Evolutionary conservation across 345 rosid genomes (phyloP).

Genomic region (Arabis hirsuta): DNA sequence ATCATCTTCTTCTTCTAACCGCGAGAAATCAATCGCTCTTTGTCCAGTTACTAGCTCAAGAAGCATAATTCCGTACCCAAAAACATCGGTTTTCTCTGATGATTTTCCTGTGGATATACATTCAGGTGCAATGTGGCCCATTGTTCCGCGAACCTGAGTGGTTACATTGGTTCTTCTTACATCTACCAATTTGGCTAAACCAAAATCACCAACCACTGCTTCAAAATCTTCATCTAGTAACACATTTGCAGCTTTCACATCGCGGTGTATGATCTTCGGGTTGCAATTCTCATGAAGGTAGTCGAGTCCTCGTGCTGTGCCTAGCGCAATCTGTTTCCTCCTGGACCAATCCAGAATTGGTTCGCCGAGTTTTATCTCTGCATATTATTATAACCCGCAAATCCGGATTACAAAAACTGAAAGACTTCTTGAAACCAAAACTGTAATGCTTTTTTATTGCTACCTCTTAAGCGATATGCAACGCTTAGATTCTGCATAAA

Average conservation of each 20-base stretch:
- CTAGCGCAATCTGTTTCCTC: constrained; percentile 84
- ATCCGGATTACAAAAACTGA: not conserved
- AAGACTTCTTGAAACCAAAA: constrained; percentile 5
- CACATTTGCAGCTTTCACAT: constrained; percentile 96
- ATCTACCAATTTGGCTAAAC: constrained; percentile 93
- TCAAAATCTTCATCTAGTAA: constrained; percentile 93
- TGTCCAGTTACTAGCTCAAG: constrained; percentile 98
- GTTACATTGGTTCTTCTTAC: constrained; percentile 88
- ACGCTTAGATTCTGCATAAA: constrained; percentile 95
- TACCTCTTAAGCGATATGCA: constrained; percentile 88
- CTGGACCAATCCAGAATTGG: constrained; percentile 78
- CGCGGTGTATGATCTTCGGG: constrained; percentile 97
- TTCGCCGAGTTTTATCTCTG: constrained; percentile 83
- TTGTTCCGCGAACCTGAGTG: constrained; percentile 97
- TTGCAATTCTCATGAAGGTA: constrained; percentile 98
- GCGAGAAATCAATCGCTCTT: constrained; percentile 98
- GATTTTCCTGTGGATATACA: constrained; percentile 96
- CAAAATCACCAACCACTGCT: constrained; percentile 98
- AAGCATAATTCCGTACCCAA: constrained; percentile 96
- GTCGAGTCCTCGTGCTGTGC: constrained; percentile 93
- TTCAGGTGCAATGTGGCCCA: constrained; percentile 99
- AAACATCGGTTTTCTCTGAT: constrained; percentile 93
- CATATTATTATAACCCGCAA: constrained; percentile 33
- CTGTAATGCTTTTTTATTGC: not conserved
- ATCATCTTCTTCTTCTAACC: constrained; percentile 96